Conservation (phyloP, 2,329 filamentous ascomycete genomes). For the Aureobasidium sp. region DNA sequence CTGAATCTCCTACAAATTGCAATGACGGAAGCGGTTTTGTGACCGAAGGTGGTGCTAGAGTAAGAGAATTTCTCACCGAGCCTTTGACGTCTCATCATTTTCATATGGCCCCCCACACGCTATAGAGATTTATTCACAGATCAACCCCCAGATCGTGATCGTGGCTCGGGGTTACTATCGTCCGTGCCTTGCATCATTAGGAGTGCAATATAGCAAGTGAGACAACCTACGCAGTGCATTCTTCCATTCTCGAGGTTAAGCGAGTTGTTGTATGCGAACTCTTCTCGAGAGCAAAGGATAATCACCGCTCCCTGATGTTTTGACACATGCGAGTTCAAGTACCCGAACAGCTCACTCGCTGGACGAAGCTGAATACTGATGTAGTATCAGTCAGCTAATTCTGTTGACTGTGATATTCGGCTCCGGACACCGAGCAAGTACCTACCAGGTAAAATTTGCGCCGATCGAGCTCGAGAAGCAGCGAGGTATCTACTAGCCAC, state of each 20-base stretch:
- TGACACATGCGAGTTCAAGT: no score
- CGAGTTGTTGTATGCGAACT: background rate
- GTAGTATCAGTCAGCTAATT: no score
- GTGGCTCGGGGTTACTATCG: background rate
- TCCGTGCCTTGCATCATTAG: background rate
- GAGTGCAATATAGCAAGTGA: background rate
- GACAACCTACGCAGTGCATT: background rate
- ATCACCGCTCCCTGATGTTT: no score
- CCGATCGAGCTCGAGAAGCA: no score
- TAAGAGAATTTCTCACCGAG: background rate
- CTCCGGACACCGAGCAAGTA: no score
- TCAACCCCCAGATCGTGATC: background rate
- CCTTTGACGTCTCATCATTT: conserved; percentile 3
- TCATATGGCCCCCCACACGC: background rate
- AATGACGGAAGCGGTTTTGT: conserved; percentile 1
- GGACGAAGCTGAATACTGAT: no score
- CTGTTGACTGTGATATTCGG: no score
- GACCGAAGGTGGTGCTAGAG: background rate
- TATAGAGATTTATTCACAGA: conserved; percentile 4
- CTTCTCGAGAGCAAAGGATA: no score
- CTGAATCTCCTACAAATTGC: background rate
- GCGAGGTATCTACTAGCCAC: no score
- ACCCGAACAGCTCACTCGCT: no score
- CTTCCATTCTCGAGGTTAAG: no score
- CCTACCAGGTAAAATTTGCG: no score